Evolutionary conservation across 345 rosid genomes (phyloP).

Genomic region (Rhodomyrtus tomentosa): DNA sequence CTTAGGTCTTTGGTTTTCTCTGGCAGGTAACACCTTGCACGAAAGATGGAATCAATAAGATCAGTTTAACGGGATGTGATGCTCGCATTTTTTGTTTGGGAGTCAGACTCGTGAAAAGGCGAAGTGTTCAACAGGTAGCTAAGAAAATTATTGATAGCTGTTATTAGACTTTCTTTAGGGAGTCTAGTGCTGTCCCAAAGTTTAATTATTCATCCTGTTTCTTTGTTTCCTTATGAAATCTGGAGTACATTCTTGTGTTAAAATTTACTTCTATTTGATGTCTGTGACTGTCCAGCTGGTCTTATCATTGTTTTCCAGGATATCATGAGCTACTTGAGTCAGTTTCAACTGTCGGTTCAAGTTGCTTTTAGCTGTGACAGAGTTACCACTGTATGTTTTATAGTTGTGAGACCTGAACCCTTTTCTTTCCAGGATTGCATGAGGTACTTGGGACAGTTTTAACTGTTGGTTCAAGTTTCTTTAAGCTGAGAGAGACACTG

Average conservation of each 20-base stretch:
- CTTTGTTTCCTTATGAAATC: neutral
- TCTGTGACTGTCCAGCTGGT: neutral
- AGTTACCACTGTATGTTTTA: neutral
- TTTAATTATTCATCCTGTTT: neutral
- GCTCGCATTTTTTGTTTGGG: slow-evolving; percentile 85
- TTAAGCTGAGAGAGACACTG: neutral
- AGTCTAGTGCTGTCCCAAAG: neutral
- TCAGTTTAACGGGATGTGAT: slow-evolving; percentile 69
- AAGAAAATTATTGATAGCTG: neutral
- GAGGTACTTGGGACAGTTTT: neutral
- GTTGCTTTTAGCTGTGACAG: neutral
- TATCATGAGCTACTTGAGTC: neutral
- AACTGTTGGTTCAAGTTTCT: neutral
- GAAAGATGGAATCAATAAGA: slow-evolving; percentile 79
- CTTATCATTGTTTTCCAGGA: neutral
- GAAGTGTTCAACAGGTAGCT: slow-evolving; percentile 68
- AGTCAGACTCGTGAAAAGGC: slow-evolving; percentile 72
- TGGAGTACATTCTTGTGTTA: neutral
- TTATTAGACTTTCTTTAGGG: neutral
- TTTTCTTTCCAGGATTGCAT: neutral
- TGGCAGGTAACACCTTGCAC: slow-evolving; percentile 58
- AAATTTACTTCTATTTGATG: neutral
- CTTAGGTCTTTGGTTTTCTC: slow-evolving; percentile 2
- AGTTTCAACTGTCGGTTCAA: neutral
- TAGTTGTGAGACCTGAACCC: neutral